Percentiles rank a stretch among this genome's conserved stretches.
Conservation (phyloP, 2,329 filamentous ascomycete genomes). For the Ophiostoma montium region DNA sequence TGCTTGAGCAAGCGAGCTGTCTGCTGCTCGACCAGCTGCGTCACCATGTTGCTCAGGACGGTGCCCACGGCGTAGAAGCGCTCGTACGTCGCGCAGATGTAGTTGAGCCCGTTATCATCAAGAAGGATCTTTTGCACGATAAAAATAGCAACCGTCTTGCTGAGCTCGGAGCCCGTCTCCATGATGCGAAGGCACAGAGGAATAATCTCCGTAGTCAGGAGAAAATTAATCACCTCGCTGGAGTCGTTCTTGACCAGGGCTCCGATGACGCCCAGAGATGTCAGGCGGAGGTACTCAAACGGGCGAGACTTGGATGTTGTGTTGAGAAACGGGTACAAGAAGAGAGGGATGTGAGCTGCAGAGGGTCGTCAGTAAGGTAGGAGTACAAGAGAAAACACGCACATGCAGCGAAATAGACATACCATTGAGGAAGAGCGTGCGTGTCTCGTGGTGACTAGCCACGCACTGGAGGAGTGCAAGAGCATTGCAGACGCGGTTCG, state of each 20-base stretch:
- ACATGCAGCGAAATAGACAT: slow-evolving; percentile 16
- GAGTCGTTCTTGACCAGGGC: slow-evolving; percentile 98
- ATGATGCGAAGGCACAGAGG: slow-evolving; percentile 95
- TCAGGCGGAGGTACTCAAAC: slow-evolving; percentile 93
- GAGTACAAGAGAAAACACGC: background rate
- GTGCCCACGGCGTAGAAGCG: slow-evolving; percentile 96
- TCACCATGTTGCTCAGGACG: slow-evolving; percentile 97
- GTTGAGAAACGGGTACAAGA: slow-evolving; percentile 96
- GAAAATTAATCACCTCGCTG: slow-evolving; percentile 96
- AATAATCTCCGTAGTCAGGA: slow-evolving; percentile 96
- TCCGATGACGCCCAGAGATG: slow-evolving; percentile 89
- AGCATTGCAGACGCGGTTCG: slow-evolving; percentile 94
- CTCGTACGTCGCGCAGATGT: slow-evolving; percentile 98
- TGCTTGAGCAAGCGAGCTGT: slow-evolving; percentile 93
- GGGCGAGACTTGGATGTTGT: slow-evolving; percentile 96
- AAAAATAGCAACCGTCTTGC: slow-evolving; percentile 98
- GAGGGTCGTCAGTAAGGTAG: background rate
- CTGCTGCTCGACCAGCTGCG: slow-evolving; percentile 92
- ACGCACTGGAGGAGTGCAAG: slow-evolving; percentile 92
- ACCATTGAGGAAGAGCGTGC: slow-evolving; percentile 89
- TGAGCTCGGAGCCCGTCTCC: slow-evolving; percentile 96
- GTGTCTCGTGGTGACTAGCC: slow-evolving; percentile 91
- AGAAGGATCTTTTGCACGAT: slow-evolving; percentile 98
- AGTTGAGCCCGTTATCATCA: slow-evolving; percentile 91
- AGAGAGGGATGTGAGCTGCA: slow-evolving; percentile 87